Evolutionary conservation across 768 basidiomycete genomes (phyloP).

Genomic region (Kwoniella heveanensis): DNA sequence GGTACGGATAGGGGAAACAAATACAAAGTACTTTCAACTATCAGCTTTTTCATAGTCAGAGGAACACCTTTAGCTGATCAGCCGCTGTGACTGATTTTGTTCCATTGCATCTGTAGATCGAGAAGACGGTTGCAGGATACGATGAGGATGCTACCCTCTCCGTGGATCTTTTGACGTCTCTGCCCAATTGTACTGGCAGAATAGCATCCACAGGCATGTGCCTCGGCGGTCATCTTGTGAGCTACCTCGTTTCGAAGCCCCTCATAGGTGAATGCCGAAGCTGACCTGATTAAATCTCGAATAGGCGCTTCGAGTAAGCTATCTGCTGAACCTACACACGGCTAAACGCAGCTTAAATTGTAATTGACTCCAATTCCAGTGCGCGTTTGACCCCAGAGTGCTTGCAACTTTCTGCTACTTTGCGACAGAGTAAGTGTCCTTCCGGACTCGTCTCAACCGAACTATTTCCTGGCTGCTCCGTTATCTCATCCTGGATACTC

Average conservation of each 20-base stretch:
- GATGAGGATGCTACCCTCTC: conserved; percentile 85
- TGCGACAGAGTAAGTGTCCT: conserved; percentile 69
- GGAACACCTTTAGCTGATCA: neutral
- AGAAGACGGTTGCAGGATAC: conserved; percentile 83
- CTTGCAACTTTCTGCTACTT: conserved; percentile 89
- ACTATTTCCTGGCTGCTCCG: too few relatives aligned
- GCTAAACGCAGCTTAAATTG: neutral
- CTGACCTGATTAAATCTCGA: neutral
- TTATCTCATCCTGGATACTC: neutral
- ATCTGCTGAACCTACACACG: neutral
- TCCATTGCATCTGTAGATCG: conserved; percentile 62
- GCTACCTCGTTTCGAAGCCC: neutral
- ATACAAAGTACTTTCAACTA: conserved; percentile 67
- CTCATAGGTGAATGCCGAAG: neutral
- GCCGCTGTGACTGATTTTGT: neutral
- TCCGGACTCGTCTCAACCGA: too few relatives aligned
- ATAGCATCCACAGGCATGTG: conserved; percentile 63
- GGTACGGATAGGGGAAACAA: conserved; percentile 89
- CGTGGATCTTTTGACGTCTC: conserved; percentile 71
- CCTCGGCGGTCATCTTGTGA: conserved; percentile 47
- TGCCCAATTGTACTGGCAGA: conserved; percentile 84
- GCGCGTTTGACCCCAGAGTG: conserved; percentile 82
- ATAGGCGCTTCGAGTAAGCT: conserved; percentile 43
- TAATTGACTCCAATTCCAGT: conserved; percentile 59
- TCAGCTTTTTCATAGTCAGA: neutral